Evolutionary conservation across 2,329 filamentous ascomycete genomes (phyloP), one percentile per base, ranked within the genome.

Genomic region (Xylariales sp.): DNA sequence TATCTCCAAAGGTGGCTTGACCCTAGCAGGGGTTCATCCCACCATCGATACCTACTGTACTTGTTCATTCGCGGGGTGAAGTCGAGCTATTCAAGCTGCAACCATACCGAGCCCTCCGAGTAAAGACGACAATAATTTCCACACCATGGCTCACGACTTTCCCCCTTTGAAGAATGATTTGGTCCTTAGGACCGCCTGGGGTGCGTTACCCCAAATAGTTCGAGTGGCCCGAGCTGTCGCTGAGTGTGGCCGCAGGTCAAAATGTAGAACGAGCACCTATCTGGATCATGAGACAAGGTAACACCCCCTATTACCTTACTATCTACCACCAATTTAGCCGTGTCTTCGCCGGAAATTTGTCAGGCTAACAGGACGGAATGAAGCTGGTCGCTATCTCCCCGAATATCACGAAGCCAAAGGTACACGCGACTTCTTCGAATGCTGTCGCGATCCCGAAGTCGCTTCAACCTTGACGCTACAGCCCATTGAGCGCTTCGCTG

Each of bases 271-370:
- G 96, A 72, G 92, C 96, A 69, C 96, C 96, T 65, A 93, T 97
- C 85, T 99, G 96, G 96, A 94, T 99, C 79, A 99, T 99, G 96
- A 92, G 96, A 82, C 96, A 99, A 89, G 94, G 94, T 95, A 85
- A 80, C 80, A 12, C n/a, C 41, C 45, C 56, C 54, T 69, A n/a
- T 46, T 41, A 12, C 9, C 10, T 41, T 41, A 41, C 36, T 10
- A 18, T 12, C 6, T 48, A 16, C 34, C 32, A 28, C 50, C 45
- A 60, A 34, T 56, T 60, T 30, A 28, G 12, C n/a, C 46, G 12
- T 14, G 7, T 39, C 43, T n/a, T 32, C 50, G 32, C 32, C n/a
- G 28, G 16, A 28, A 12, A 1, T 6, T 34, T 32, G 45, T 56
- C 53, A 50, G 59, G 49, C 68, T 62, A 67, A 61, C 56, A 41